phyloP scores from a whole-genome alignment of 2,329 filamentous ascomycete species.

The Trichophaea hybrida region DNA sequence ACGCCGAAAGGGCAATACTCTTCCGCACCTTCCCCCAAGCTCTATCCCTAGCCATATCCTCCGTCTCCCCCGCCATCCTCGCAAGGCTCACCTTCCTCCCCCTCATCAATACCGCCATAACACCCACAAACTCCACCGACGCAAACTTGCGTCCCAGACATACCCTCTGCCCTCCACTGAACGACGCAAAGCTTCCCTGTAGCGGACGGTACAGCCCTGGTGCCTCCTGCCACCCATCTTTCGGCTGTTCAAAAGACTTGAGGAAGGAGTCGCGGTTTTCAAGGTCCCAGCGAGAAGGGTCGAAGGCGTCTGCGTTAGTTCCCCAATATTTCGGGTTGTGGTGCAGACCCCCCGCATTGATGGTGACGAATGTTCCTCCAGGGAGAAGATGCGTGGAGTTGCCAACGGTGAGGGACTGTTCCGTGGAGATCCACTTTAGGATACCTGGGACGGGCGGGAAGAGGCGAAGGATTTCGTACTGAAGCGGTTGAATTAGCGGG shows the following conservation, averaged over 20 bases:
- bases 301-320: not conserved
- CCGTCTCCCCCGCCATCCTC: not conserved
- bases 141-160: constrained; percentile 46
- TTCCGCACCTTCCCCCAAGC: not conserved
- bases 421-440: constrained; percentile 43
- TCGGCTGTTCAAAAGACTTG: not conserved
- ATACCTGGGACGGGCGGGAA: constrained; percentile 58
- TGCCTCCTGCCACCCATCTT: not conserved
- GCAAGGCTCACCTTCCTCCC: not conserved
- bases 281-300: not conserved
- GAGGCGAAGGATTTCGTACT: constrained; percentile 59
- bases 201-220: not conserved
- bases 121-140: constrained; percentile 44
- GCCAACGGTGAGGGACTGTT: not conserved
- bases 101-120: constrained; percentile 32
- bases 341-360: constrained; percentile 45
- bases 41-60: not conserved
- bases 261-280: not conserved
- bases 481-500: not conserved
- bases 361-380: constrained; percentile 38
- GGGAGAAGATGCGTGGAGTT: not conserved
- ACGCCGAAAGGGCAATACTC: not conserved
- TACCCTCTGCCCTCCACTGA: constrained; percentile 44
- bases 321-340: constrained; percentile 64
- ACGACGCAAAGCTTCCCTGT: constrained; percentile 42